phyloP scores from a whole-genome alignment of 2,329 filamentous ascomycete species.

The Capronia coronata region DNA sequence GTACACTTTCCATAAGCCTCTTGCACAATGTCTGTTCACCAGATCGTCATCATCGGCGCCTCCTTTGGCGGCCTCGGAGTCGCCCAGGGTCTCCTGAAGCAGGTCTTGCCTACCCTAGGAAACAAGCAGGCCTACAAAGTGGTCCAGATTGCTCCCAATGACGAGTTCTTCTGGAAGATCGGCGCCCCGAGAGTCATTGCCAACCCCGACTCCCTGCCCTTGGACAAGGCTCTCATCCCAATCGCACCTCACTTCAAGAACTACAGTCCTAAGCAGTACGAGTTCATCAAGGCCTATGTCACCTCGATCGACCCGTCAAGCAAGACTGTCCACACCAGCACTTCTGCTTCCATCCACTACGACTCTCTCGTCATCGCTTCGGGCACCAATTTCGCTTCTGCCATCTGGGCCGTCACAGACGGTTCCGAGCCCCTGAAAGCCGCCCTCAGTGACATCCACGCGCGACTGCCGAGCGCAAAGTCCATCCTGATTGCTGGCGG shows the following conservation, averaged over 20 bases:
- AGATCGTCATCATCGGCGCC: constrained; percentile 37
- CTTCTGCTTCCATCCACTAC: constrained; percentile 38
- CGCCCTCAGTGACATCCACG: constrained; percentile 34
- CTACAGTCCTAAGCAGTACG: constrained; percentile 44
- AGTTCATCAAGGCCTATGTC: constrained; percentile 47
- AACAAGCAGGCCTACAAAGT: constrained; percentile 44
- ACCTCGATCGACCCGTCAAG: constrained; percentile 41
- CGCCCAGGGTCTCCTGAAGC: constrained; percentile 36
- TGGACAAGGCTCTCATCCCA: constrained; percentile 45
- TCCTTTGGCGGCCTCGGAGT: constrained; percentile 34
- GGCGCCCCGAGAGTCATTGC: constrained; percentile 50
- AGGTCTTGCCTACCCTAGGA: constrained; percentile 29
- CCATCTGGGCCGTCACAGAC: constrained; percentile 40
- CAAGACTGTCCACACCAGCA: constrained; percentile 42
- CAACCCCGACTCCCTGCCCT: constrained; percentile 43
- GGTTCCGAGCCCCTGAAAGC: constrained; percentile 35
- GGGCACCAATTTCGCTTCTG: constrained; percentile 42
- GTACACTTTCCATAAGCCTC: not conserved
- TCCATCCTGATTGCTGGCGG: constrained; percentile 45
- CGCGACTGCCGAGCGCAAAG: constrained; percentile 35
- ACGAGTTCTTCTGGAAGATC: constrained; percentile 49
- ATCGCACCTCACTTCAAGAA: constrained; percentile 47
- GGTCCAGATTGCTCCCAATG: constrained; percentile 49
- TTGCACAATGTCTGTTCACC: constrained; percentile 20
- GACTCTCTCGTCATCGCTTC: constrained; percentile 54